These are phyloP conservation scores for Claviceps spartinae DNA, from an alignment of 2,329 filamentous ascomycete species.

Conservation along the genomic window DNA sequence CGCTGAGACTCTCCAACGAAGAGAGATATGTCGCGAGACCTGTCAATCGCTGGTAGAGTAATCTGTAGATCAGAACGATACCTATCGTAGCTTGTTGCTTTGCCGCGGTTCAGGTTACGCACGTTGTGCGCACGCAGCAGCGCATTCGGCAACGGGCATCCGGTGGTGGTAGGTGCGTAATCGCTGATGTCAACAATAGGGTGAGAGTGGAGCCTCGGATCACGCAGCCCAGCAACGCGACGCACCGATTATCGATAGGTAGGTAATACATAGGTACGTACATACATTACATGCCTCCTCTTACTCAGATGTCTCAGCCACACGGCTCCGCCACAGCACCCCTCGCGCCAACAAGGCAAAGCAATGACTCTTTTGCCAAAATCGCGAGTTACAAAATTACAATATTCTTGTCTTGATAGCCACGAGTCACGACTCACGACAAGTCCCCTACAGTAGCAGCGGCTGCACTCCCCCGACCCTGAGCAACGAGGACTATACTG, in stretches of 20 bases:
- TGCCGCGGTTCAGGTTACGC: not conserved
- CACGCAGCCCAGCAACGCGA: constrained; percentile 7
- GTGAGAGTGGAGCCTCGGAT: constrained; percentile 2
- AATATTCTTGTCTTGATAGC: not conserved
- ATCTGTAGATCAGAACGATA: not conserved
- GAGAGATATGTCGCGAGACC: not conserved
- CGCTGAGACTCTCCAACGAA: not conserved
- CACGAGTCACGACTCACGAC: not conserved
- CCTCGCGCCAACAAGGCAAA: not conserved
- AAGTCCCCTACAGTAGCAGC: no score
- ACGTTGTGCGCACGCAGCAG: not conserved
- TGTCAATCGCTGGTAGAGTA: not conserved
- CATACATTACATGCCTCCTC: no score
- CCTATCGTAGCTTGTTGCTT: not conserved
- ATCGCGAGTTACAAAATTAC: not conserved
- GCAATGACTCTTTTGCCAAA: constrained; percentile 5
- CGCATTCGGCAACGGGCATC: not conserved
- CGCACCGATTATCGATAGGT: not conserved
- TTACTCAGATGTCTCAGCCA: not conserved
- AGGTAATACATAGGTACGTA: no score
- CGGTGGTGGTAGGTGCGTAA: constrained; percentile 3
- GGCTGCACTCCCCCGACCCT: not conserved
- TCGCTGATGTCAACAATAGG: constrained; percentile 8
- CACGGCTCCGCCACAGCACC: not conserved
- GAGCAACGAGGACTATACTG: not conserved